Base-by-base conservation (phyloP, 352 stramenopile genomes). In the Globisporangium rhizosaccharum region DNA sequence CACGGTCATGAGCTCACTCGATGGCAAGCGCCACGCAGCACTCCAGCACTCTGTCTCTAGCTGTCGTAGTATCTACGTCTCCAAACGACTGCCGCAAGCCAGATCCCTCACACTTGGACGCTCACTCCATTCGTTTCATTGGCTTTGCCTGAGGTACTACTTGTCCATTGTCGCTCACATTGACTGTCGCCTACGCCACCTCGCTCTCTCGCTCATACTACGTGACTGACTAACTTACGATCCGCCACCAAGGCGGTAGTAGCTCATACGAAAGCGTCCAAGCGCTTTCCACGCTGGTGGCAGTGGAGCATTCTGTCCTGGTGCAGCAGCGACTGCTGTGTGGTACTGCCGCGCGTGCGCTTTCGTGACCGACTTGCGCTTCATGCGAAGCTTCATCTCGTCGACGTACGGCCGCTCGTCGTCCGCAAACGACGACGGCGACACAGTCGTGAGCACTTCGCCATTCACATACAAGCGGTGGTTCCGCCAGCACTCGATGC, bases 301-400 rank as follows among this genome's bases (percentile, higher is more conserved):
- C 56, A 20, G 57, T 23, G 53, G 8, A 15, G 47, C 33, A 10
- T 20, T 52, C 26, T 47, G n/a, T 20, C 26, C 45, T 1, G 23
- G 20, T 15, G 36, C 37, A 39, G 23, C 23, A 23, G 23, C 23
- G 23, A 44, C 41, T 1, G 51, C 26, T 28, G 53, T 55, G 56
- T 69, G 68, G 7, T 54, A 37, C 6, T 61, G 57, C n/a, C 61
- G 62, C 46, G 51, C 48, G 26, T 51, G 57, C 10, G 69, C 63
- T 53, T 70, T 72, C 14, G 63, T 57, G 9, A 76, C 56, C 3
- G 65, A 56, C 53, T 80, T 76, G 26, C 63, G 73, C 63, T 88
- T 88, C 18, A 52, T 65, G 41, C 70, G 66, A 39, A 88, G 60
- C 36, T 70, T 68, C 67, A 84, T 82, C 51, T 88, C 78, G 17